Evolutionary conservation across 1,139 yeast genomes (phyloP).

Genomic region (Torulaspora globosa): DNA sequence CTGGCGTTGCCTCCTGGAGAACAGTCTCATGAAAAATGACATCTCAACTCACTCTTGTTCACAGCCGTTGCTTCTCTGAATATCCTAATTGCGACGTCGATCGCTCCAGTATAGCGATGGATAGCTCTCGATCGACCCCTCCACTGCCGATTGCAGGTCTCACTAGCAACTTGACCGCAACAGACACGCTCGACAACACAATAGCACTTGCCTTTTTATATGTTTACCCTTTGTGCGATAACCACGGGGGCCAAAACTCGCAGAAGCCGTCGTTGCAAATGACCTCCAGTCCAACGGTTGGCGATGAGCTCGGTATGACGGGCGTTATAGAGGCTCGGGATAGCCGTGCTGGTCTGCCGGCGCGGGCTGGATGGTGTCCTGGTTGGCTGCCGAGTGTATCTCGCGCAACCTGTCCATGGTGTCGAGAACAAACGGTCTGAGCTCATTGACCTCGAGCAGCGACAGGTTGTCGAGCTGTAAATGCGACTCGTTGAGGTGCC

Average conservation of each 20-base stretch:
- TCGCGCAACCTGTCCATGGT: slow-evolving; percentile 68
- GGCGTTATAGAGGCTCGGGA: neutral
- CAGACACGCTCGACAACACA: neutral
- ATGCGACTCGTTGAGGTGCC: slow-evolving; percentile 75
- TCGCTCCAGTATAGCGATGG: neutral
- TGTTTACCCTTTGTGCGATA: slow-evolving; percentile 6
- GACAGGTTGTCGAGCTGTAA: slow-evolving; percentile 81
- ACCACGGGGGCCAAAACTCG: slow-evolving; percentile 1
- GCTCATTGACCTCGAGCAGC: slow-evolving; percentile 77
- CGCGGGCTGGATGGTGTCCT: slow-evolving; percentile 2
- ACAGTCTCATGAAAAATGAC: slow-evolving; percentile 13
- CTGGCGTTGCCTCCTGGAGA: slow-evolving; percentile 6
- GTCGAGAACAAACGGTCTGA: slow-evolving; percentile 71
- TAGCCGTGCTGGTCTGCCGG: neutral
- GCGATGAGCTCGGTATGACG: neutral
- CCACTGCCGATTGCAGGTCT: neutral
- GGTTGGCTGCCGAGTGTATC: slow-evolving; percentile 12
- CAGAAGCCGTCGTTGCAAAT: slow-evolving; percentile 1
- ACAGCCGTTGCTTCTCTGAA: slow-evolving; percentile 2
- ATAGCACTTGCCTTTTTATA: slow-evolving; percentile 5
- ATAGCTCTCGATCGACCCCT: too few relatives aligned
- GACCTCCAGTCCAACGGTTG: neutral
- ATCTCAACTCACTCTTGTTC: slow-evolving; percentile 5
- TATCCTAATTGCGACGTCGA: neutral
- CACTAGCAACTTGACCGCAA: neutral